These are phyloP conservation scores for Arachnomyces sp. DNA, from an alignment of 2,329 filamentous ascomycete genomes.

Conservation along the genomic window DNA sequence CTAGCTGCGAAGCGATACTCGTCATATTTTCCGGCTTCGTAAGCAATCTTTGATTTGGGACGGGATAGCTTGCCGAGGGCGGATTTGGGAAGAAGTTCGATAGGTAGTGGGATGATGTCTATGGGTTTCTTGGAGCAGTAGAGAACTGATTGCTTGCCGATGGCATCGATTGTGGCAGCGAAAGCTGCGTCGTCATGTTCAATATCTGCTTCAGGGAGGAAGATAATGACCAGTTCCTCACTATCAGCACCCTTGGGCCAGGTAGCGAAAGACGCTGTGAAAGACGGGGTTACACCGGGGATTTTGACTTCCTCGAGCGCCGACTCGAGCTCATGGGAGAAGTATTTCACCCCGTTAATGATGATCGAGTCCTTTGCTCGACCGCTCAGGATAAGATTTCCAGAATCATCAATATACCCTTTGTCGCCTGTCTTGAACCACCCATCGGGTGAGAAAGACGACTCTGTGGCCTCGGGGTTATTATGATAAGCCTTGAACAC, in stretches of 20 bases:
- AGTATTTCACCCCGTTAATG: slow-evolving; percentile 42
- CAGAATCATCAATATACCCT: slow-evolving; percentile 25
- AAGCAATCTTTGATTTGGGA: slow-evolving; percentile 25
- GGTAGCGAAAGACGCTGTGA: slow-evolving; percentile 34
- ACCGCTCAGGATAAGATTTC: slow-evolving; percentile 32
- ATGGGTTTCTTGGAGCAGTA: slow-evolving; percentile 12
- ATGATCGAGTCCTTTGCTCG: slow-evolving; percentile 39
- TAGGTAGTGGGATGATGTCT: slow-evolving; percentile 21
- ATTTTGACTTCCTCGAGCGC: slow-evolving; percentile 30
- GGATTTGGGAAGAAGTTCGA: slow-evolving; percentile 23
- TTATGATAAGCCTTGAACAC: slow-evolving; percentile 17
- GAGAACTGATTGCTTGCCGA: slow-evolving; percentile 12
- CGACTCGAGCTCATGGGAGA: slow-evolving; percentile 31
- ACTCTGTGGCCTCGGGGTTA: slow-evolving; percentile 11
- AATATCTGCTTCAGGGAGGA: slow-evolving; percentile 26
- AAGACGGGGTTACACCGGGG: slow-evolving; percentile 18
- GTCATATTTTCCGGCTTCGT: slow-evolving; percentile 23
- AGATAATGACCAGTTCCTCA: slow-evolving; percentile 36
- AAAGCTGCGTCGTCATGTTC: slow-evolving; percentile 16
- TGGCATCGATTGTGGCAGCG: slow-evolving; percentile 15
- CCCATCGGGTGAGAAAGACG: slow-evolving; percentile 15
- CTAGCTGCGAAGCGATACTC: slow-evolving; percentile 8
- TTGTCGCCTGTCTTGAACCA: slow-evolving; percentile 20
- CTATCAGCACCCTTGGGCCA: slow-evolving; percentile 24
- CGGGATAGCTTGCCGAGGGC: slow-evolving; percentile 38